A percentile compares a stretch with the other conserved stretches of the same genome.
Evolutionary conservation across 225 moss, liverwort and hornwort genomes (phyloP).

Genomic region (Polytrichum formosum): DNA sequence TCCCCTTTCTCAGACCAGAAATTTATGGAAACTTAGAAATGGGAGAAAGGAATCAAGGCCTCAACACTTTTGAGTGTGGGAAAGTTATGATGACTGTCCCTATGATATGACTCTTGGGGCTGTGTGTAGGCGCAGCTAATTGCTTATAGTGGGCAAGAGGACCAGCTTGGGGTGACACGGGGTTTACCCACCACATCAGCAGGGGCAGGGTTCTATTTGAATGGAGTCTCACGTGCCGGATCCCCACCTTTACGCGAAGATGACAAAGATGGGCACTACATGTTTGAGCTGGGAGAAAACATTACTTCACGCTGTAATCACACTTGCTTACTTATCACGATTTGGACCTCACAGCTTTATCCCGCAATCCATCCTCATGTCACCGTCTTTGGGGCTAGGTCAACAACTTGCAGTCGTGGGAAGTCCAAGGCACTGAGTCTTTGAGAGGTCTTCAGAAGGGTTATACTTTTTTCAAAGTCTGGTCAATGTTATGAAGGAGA

Average conservation of each 20-base stretch:
- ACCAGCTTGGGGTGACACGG: constrained; percentile 59
- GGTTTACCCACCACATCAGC: constrained; percentile 44
- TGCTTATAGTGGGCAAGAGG: constrained; percentile 54
- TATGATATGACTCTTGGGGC: no score
- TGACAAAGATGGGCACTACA: constrained; percentile 73
- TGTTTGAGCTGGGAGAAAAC: constrained; percentile 76
- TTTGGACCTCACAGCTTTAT: constrained; percentile 57
- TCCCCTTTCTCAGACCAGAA: constrained; percentile 3
- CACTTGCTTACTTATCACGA: constrained; percentile 60
- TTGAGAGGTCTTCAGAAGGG: constrained; percentile 41
- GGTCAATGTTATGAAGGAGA: background rate
- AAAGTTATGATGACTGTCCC: no score
- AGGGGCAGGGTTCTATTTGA: constrained; percentile 44
- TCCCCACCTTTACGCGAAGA: constrained; percentile 63
- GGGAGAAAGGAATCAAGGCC: background rate
- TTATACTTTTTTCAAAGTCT: constrained; percentile 28
- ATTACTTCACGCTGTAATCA: constrained; percentile 70
- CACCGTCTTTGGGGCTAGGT: constrained; percentile 22
- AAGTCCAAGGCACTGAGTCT: constrained; percentile 63
- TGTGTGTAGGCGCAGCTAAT: constrained; percentile 26
- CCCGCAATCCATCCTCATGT: constrained; percentile 66
- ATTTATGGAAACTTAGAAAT: background rate
- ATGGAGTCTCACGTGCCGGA: constrained; percentile 23
- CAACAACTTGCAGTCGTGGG: constrained; percentile 8
- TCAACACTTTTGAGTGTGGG: constrained; percentile 6